Percentiles rank a stretch among this genome's conserved stretches.
Evolutionary conservation across 108 stramenopile genomes (phyloP).

Genomic region (Hondaea fermentalgiana): DNA sequence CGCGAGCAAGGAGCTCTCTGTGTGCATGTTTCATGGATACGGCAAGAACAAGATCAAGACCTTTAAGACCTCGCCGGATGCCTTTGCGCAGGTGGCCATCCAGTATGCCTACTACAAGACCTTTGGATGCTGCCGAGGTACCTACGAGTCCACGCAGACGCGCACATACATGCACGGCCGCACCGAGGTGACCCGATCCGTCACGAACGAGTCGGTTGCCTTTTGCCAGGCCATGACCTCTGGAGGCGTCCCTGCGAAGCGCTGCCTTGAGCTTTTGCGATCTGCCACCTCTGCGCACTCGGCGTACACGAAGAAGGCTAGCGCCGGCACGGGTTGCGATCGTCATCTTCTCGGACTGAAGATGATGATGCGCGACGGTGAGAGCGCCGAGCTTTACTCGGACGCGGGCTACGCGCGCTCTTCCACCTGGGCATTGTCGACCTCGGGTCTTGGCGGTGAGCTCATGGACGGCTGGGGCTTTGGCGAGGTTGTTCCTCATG

Average conservation of each 20-base stretch:
- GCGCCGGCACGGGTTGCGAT: conserved; percentile 16
- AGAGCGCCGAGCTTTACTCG: conserved; percentile 32
- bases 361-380: conserved; percentile 25
- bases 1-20: not conserved
- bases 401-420: conserved; percentile 29
- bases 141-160: conserved; percentile 26
- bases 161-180: conserved; percentile 18
- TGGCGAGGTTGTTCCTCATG: conserved; percentile 44
- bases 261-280: not conserved
- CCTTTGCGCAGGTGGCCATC: conserved; percentile 19
- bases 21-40: conserved; percentile 3
- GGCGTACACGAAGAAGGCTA: not conserved
- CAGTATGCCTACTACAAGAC: conserved; percentile 26
- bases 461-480: conserved; percentile 41
- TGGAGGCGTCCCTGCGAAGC: not conserved
- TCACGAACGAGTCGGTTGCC: not conserved
- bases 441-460: conserved; percentile 35
- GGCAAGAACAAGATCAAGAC: conserved; percentile 26
- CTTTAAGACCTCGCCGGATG: conserved; percentile 15
- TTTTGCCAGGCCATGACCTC: conserved; percentile 24
- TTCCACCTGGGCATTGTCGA: conserved; percentile 37
- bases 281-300: conserved; percentile 1
- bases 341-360: conserved; percentile 24
- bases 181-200: conserved; percentile 20
- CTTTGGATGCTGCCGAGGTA: conserved; percentile 14